Evolutionary conservation across 1,284 basidiomycete species (phyloP).

Genomic region (Mycosarcoma mackinlayi): DNA sequence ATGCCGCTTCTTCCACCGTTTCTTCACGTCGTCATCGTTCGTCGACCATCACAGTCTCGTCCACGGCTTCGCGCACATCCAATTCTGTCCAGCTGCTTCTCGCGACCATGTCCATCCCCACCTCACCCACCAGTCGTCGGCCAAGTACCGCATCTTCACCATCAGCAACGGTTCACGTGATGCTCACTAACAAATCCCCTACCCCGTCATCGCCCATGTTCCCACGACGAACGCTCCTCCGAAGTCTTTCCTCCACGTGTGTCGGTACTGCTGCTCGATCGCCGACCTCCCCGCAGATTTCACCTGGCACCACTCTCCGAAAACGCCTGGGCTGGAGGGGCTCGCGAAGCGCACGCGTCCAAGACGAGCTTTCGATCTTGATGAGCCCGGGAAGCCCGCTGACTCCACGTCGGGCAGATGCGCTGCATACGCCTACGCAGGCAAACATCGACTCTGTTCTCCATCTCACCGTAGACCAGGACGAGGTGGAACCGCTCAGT

Average conservation of each 20-base stretch:
- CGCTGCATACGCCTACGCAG: conserved; percentile 36
- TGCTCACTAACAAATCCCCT: conserved; percentile 23
- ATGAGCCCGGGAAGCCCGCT: conserved; percentile 36
- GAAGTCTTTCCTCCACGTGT: conserved; percentile 35
- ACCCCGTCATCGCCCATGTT: conserved; percentile 34
- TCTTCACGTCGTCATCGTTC: conserved; percentile 8
- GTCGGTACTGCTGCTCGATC: conserved; percentile 4
- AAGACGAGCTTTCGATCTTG: conserved; percentile 20
- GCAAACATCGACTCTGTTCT: conserved; percentile 15
- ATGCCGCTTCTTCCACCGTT: background rate
- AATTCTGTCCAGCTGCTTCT: conserved; percentile 18
- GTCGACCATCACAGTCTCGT: conserved; percentile 11
- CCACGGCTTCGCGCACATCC: background rate
- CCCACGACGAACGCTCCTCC: conserved; percentile 27
- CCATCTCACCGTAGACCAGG: background rate
- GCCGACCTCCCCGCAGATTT: conserved; percentile 7
- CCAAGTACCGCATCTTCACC: background rate
- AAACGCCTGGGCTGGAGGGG: conserved; percentile 41
- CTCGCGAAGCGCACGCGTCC: background rate
- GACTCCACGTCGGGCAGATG: conserved; percentile 24
- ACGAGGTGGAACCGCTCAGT: conserved; percentile 25
- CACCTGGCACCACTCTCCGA: conserved; percentile 7
- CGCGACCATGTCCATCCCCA: conserved; percentile 7
- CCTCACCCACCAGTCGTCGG: conserved; percentile 3
- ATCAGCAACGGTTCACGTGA: conserved; percentile 5